These are phyloP conservation scores for Solanum corneliomulleri DNA, from an alignment of 257 asterid species.

Conservation along the genomic window DNA sequence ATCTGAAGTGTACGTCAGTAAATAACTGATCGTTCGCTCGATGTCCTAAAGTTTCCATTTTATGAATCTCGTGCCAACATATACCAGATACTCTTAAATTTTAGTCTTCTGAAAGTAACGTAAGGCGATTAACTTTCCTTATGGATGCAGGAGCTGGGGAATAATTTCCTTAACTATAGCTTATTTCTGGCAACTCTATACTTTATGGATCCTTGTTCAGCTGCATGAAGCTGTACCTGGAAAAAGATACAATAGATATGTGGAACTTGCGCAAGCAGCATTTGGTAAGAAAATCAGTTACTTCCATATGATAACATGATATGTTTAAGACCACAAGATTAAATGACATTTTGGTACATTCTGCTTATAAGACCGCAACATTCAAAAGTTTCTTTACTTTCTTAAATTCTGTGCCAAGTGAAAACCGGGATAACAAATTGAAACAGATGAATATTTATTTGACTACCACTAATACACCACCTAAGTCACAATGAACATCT, in stretches of 20 bases:
- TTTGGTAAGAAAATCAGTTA: constrained; percentile 46
- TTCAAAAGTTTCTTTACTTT: too few relatives aligned
- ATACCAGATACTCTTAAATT: not conserved
- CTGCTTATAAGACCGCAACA: too few relatives aligned
- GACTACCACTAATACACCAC: not conserved
- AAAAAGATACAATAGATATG: constrained; percentile 91
- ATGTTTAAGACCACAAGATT: too few relatives aligned
- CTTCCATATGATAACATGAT: not conserved
- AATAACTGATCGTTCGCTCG: not conserved
- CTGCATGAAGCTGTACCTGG: constrained; percentile 99
- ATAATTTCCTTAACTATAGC: constrained; percentile 75
- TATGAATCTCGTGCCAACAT: not conserved
- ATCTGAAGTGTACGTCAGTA: not conserved
- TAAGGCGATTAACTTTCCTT: not conserved
- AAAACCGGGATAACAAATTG: not conserved
- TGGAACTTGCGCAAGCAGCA: constrained; percentile 97
- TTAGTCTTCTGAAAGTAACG: not conserved
- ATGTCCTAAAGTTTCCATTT: not conserved
- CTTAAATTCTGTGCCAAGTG: too few relatives aligned
- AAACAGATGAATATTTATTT: not conserved
- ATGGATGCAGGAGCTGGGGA: constrained; percentile 86
- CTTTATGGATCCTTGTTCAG: constrained; percentile 95
- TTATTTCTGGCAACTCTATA: constrained; percentile 89
- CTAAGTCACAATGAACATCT: not conserved
- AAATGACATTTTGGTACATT: too few relatives aligned